Percentiles rank a stretch among this genome's conserved stretches.
phyloP scores from a whole-genome alignment of 768 basidiomycete species.

The Suillus cothurnatus region DNA sequence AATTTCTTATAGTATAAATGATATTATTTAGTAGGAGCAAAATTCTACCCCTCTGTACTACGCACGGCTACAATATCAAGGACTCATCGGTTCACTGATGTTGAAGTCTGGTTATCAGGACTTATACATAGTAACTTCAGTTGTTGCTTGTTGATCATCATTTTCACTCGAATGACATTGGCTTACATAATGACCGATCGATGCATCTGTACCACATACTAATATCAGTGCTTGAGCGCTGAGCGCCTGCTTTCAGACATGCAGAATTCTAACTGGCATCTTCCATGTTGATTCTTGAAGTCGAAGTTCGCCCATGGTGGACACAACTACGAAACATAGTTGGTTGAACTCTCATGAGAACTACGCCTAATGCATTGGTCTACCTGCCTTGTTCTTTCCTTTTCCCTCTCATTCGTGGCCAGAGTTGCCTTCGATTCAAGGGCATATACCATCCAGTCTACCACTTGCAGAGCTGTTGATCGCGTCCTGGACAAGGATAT shows the following conservation, averaged over 20 bases:
- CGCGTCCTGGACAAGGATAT: constrained; percentile 35
- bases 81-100: too few species aligned
- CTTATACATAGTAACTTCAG: background rate
- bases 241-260: background rate
- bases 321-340: background rate
- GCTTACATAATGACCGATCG: too few species aligned
- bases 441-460: constrained; percentile 30
- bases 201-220: too few species aligned
- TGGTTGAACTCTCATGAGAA: background rate
- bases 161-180: background rate
- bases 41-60: too few species aligned
- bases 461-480: constrained; percentile 41
- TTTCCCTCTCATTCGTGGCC: background rate
- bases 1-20: too few species aligned
- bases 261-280: background rate
- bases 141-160: background rate
- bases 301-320: background rate
- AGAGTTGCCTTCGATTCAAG: constrained; percentile 38
- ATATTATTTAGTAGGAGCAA: too few species aligned
- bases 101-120: too few species aligned
- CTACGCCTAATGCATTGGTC: background rate
- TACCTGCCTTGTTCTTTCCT: background rate
- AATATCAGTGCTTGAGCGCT: background rate
- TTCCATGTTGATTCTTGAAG: background rate
- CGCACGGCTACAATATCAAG: too few species aligned